Evolutionary conservation across 2,329 filamentous ascomycete species (phyloP).

Genomic region (Colletotrichum euphorbiae): DNA sequence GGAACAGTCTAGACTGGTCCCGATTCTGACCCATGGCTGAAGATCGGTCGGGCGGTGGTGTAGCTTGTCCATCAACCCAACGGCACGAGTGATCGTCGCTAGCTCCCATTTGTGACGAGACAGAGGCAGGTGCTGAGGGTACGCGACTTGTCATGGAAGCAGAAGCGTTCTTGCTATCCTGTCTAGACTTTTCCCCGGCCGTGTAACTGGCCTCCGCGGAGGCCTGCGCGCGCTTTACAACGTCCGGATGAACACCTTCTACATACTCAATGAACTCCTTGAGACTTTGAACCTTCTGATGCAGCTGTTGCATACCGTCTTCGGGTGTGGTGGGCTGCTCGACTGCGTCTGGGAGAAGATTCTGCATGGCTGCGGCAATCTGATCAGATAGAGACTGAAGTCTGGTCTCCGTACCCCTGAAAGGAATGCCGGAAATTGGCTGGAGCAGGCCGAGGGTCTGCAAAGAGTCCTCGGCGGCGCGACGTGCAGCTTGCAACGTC

Average conservation of each 20-base stretch:
- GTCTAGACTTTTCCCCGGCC: conserved; percentile 2
- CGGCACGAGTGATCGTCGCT: conserved; percentile 35
- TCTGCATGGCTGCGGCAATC: conserved; percentile 22
- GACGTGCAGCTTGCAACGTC: conserved; percentile 16
- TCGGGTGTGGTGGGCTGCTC: neutral
- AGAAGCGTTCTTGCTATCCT: neutral
- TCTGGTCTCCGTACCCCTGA: conserved; percentile 32
- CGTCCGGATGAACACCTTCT: conserved; percentile 35
- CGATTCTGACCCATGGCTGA: conserved; percentile 33
- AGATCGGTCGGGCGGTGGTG: conserved; percentile 30
- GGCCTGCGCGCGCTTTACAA: conserved; percentile 25
- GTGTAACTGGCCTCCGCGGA: conserved; percentile 3
- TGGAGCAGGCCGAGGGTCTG: conserved; percentile 27
- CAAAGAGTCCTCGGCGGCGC: conserved; percentile 10
- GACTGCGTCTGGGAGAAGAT: neutral
- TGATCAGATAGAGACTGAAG: conserved; percentile 31
- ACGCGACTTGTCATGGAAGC: neutral
- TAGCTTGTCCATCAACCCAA: conserved; percentile 35
- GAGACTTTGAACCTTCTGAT: conserved; percentile 28
- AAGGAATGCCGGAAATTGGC: conserved; percentile 30
- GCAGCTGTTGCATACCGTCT: conserved; percentile 8
- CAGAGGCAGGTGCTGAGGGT: conserved; percentile 31
- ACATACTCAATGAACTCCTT: conserved; percentile 38
- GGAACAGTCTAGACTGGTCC: conserved; percentile 36
- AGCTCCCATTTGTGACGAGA: conserved; percentile 25